phyloP scores from a whole-genome alignment of 345 rosid genomes.

The Syzygium aqueum region DNA sequence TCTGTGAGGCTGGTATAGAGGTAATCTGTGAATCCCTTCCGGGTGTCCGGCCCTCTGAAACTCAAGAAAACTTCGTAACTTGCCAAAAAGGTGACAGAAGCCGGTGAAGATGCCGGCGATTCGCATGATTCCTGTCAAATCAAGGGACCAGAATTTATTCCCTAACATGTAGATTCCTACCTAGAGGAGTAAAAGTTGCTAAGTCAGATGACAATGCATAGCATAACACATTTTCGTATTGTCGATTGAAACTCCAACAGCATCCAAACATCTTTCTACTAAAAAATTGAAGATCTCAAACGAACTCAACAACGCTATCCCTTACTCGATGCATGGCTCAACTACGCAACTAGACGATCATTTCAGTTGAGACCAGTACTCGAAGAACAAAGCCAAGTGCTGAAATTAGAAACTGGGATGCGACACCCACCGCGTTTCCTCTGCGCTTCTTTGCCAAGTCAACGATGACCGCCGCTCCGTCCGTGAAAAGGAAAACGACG shows the following conservation, averaged over 20 bases:
- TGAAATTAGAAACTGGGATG: not conserved
- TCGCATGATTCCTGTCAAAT: not conserved
- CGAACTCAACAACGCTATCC: not conserved
- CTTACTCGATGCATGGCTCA: too few relatives aligned
- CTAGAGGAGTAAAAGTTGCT: not conserved
- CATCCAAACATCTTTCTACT: not conserved
- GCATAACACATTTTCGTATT: not conserved
- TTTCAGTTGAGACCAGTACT: not conserved
- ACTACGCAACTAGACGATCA: not conserved
- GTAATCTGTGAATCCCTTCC: not conserved
- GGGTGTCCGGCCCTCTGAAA: not conserved
- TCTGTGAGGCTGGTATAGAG: not conserved
- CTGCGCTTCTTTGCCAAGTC: accelerated
- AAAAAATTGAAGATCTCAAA: not conserved
- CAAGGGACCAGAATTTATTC: not conserved
- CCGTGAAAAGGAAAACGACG: not conserved
- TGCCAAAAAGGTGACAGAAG: accelerated
- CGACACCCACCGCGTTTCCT: not conserved
- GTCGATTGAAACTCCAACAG: not conserved
- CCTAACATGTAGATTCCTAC: not conserved
- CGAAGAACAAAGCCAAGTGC: not conserved
- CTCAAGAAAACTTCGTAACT: not conserved
- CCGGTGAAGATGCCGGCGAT: accelerated
- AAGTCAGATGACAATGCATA: too few relatives aligned
- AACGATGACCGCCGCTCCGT: not conserved